Conservation (phyloP, 2,329 filamentous ascomycete genomes). For the Claviceps maximensis region DNA sequence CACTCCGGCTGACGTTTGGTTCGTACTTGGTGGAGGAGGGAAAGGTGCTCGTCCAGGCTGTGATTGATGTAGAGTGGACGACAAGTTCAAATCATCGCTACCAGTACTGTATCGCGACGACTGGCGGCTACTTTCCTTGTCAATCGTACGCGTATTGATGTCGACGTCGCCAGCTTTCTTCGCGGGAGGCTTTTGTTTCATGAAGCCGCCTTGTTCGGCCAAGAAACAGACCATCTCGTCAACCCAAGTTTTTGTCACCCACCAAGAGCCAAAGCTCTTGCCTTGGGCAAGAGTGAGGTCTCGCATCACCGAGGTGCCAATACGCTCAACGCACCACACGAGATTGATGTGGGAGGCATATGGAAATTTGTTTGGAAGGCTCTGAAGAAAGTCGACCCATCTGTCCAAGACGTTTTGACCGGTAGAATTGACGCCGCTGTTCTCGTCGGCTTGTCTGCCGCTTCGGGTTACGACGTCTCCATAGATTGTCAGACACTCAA, state of each 20-base stretch:
- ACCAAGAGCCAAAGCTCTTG: constrained; percentile 80
- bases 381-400: constrained; percentile 61
- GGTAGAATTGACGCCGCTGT: constrained; percentile 16
- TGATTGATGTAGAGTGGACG: constrained; percentile 30
- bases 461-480: constrained; percentile 40
- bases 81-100: constrained; percentile 32
- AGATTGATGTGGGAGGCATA: constrained; percentile 60
- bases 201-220: constrained; percentile 80
- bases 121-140: constrained; percentile 23
- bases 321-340: constrained; percentile 60
- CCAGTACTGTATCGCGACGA: constrained; percentile 29
- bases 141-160: constrained; percentile 21
- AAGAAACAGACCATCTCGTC: constrained; percentile 90
- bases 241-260: constrained; percentile 90
- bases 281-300: constrained; percentile 70
- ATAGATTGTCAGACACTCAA: constrained; percentile 48
- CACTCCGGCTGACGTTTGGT: constrained; percentile 24
- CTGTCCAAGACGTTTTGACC: constrained; percentile 61
- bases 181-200: constrained; percentile 41
- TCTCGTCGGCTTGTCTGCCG: constrained; percentile 23
- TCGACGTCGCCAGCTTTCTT: constrained; percentile 15
- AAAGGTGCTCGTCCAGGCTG: constrained; percentile 39
- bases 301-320: constrained; percentile 65
- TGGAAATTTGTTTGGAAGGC: constrained; percentile 57
- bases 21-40: constrained; percentile 28